Evolutionary conservation across 2,329 filamentous ascomycete species (phyloP).

Genomic region (Colletotrichum siamense): DNA sequence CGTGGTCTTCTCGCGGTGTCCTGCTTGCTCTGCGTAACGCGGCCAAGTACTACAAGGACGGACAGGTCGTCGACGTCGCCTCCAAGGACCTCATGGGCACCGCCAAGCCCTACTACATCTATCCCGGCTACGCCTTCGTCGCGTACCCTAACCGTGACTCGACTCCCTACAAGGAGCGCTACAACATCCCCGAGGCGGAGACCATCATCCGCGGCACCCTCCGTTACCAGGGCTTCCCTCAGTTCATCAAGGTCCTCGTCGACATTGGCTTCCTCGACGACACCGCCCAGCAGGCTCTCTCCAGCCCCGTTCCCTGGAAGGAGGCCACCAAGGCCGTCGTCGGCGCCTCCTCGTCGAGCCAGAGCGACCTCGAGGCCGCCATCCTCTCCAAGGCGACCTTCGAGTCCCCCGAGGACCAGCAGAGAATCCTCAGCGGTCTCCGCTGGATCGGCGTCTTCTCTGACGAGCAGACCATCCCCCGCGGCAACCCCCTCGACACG

Average conservation of each 20-base stretch:
- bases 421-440: constrained; percentile 73
- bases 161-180: constrained; percentile 85
- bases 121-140: constrained; percentile 87
- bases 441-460: constrained; percentile 76
- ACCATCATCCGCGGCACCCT: constrained; percentile 78
- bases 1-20: constrained; percentile 80
- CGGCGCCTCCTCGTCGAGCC: constrained; percentile 67
- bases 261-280: constrained; percentile 90
- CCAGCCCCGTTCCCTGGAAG: constrained; percentile 77
- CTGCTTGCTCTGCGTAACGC: constrained; percentile 85
- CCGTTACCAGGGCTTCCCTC: constrained; percentile 87
- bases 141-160: constrained; percentile 94
- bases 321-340: constrained; percentile 83
- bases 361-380: constrained; percentile 74
- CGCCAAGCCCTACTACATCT: constrained; percentile 91
- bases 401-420: constrained; percentile 68
- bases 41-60: constrained; percentile 83
- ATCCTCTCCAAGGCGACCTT: constrained; percentile 81
- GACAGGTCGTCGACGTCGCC: constrained; percentile 71
- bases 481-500: constrained; percentile 86
- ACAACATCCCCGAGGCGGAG: constrained; percentile 89
- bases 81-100: constrained; percentile 78
- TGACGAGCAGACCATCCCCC: constrained; percentile 70
- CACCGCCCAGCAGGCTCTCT: constrained; percentile 67
- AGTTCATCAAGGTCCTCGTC: constrained; percentile 87